phyloP scores from a whole-genome alignment of 331 rosid species.

The Arachis monticola region DNA sequence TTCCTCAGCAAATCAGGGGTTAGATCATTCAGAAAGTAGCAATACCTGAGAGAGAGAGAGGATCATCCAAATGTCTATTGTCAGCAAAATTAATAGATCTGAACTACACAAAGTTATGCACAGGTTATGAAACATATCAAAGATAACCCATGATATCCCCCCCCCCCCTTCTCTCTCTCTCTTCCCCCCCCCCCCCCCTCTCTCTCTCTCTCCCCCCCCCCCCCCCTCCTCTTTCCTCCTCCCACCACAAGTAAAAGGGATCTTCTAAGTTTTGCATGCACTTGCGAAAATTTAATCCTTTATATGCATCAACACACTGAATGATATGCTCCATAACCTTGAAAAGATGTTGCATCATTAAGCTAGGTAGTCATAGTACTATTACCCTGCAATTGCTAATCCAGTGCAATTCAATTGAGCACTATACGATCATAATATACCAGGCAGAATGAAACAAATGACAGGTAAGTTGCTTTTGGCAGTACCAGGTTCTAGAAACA shows the following conservation, averaged over 20 bases:
- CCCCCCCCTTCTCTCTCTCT: too few species aligned
- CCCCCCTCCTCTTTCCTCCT: too few species aligned
- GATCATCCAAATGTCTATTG: constrained; percentile 30
- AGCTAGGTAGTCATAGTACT: too few species aligned
- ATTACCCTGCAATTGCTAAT: not conserved
- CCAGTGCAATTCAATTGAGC: constrained; percentile 4
- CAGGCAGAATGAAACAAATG: not conserved
- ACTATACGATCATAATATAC: not conserved
- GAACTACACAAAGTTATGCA: constrained; percentile 28
- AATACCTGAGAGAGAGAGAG: constrained; percentile 56
- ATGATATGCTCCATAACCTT: too few species aligned
- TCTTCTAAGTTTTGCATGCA: not conserved
- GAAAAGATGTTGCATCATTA: too few species aligned
- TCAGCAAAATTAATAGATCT: constrained; percentile 31
- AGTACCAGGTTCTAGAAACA: constrained; percentile 16
- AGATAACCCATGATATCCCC: too few species aligned
- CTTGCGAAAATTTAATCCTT: not conserved
- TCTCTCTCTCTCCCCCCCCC: too few species aligned
- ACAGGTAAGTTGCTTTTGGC: constrained; percentile 8
- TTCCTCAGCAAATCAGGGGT: constrained; percentile 73
- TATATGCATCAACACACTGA: not conserved
- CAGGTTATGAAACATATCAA: not conserved
- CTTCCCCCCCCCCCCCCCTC: too few species aligned
- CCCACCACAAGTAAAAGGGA: too few species aligned
- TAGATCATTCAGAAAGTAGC: constrained; percentile 89